phyloP scores from a whole-genome alignment of 169 alveolate genomes.

The Plasmodium vivax region DNA sequence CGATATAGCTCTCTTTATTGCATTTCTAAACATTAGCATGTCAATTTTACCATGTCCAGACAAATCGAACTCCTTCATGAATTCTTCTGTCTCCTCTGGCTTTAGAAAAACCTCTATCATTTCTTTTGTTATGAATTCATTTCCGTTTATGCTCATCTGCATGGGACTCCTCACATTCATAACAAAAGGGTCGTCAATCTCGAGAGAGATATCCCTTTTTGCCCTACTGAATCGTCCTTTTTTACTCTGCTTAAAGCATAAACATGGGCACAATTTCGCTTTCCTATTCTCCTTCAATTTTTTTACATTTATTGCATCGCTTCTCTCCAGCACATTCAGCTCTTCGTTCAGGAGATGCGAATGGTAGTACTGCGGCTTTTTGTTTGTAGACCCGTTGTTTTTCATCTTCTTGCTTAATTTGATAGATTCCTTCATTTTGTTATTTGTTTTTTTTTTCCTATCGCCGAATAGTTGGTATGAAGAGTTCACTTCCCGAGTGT shows the following conservation, averaged over 20 bases:
- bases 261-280: not conserved
- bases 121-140: slow-evolving; percentile 66
- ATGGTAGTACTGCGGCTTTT: slow-evolving; percentile 16
- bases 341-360: slow-evolving; percentile 66
- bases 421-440: not conserved
- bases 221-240: slow-evolving; percentile 38
- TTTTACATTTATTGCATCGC: slow-evolving; percentile 66
- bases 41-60: slow-evolving; percentile 87
- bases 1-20: slow-evolving; percentile 79
- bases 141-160: slow-evolving; percentile 53
- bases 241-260: slow-evolving; percentile 31
- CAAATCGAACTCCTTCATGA: slow-evolving; percentile 82
- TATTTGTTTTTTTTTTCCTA: slow-evolving; percentile 10
- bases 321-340: slow-evolving; percentile 47
- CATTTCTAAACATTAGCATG: slow-evolving; percentile 79
- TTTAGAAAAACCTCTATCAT: slow-evolving; percentile 79
- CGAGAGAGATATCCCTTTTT: slow-evolving; percentile 44
- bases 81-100: slow-evolving; percentile 81
- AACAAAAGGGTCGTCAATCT: slow-evolving; percentile 53
- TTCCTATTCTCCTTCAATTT: slow-evolving; percentile 22
- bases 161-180: slow-evolving; percentile 54
- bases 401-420: slow-evolving; percentile 13
- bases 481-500: not conserved
- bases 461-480: not conserved
- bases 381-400: slow-evolving; percentile 14